phyloP scores from a whole-genome alignment of 148 eudicot species.

The Heliamphora exappendiculata region DNA sequence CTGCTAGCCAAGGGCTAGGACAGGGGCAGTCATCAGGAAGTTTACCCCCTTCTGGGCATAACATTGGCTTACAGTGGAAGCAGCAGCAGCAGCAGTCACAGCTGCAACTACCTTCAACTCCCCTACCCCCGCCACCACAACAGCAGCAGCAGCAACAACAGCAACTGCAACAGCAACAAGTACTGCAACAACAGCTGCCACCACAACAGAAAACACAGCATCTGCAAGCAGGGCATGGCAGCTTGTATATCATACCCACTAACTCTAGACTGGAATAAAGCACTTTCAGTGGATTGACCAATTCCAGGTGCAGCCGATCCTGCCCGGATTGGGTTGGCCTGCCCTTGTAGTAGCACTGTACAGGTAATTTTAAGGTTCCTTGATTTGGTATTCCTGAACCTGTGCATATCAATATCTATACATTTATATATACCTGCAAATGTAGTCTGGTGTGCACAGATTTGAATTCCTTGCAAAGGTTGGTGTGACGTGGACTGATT shows the following conservation, averaged over 20 bases:
- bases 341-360: conserved; percentile 38
- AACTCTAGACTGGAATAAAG: conserved; percentile 42
- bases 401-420: too few species aligned
- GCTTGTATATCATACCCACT: conserved; percentile 25
- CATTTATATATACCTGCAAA: neutral
- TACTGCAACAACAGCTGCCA: conserved; percentile 22
- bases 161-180: conserved; percentile 27
- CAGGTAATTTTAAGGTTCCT: conserved; percentile 40
- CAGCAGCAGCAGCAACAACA: conserved; percentile 22
- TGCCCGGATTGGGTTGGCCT: conserved; percentile 33
- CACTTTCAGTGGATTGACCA: neutral
- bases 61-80: conserved; percentile 33
- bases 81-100: conserved; percentile 26
- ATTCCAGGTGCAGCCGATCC: conserved; percentile 27
- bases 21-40: conserved; percentile 31
- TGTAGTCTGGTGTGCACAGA: neutral
- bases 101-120: conserved; percentile 28
- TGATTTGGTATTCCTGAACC: too few species aligned
- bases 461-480: neutral
- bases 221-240: conserved; percentile 35
- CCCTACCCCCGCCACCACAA: conserved; percentile 27
- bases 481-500: neutral
- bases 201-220: conserved; percentile 30
- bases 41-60: conserved; percentile 27
- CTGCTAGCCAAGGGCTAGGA: conserved; percentile 32